Percentiles rank a stretch among this genome's conserved stretches.
Conservation (phyloP, 2,329 filamentous ascomycete genomes). For the Trichoderma citrinoviride region DNA sequence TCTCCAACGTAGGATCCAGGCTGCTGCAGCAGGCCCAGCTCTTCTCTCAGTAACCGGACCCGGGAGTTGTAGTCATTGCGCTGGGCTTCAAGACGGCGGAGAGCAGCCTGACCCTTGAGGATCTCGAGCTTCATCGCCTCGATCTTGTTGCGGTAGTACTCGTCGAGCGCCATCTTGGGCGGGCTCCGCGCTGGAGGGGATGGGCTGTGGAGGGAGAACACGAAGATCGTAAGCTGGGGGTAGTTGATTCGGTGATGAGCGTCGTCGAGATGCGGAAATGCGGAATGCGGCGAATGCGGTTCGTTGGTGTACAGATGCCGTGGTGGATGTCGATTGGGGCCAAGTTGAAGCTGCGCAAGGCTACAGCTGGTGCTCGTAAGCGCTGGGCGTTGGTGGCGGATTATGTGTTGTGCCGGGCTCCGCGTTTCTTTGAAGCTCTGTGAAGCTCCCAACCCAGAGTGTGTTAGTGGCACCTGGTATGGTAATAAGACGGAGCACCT, state of each 20-base stretch:
- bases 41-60: slow-evolving; percentile 89
- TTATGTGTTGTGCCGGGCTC: slow-evolving; percentile 8
- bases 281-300: slow-evolving; percentile 11
- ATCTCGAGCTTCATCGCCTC: slow-evolving; percentile 99
- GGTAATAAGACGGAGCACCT: no score
- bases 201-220: background rate
- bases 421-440: background rate
- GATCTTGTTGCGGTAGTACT: slow-evolving; percentile 99
- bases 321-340: slow-evolving; percentile 27
- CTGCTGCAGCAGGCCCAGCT: slow-evolving; percentile 92
- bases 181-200: slow-evolving; percentile 22
- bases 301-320: slow-evolving; percentile 8
- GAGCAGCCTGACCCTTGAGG: slow-evolving; percentile 93
- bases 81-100: slow-evolving; percentile 93
- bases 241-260: background rate
- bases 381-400: slow-evolving; percentile 19
- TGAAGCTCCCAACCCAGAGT: no score
- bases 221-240: background rate
- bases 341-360: slow-evolving; percentile 36
- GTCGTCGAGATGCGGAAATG: background rate
- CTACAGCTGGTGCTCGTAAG: slow-evolving; percentile 38
- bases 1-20: slow-evolving; percentile 97
- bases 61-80: slow-evolving; percentile 99
- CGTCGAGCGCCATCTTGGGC: slow-evolving; percentile 91
- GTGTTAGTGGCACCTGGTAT: no score